Conservation (phyloP, 2,329 filamentous ascomycete species). For the Talaromyces rugulosus region DNA sequence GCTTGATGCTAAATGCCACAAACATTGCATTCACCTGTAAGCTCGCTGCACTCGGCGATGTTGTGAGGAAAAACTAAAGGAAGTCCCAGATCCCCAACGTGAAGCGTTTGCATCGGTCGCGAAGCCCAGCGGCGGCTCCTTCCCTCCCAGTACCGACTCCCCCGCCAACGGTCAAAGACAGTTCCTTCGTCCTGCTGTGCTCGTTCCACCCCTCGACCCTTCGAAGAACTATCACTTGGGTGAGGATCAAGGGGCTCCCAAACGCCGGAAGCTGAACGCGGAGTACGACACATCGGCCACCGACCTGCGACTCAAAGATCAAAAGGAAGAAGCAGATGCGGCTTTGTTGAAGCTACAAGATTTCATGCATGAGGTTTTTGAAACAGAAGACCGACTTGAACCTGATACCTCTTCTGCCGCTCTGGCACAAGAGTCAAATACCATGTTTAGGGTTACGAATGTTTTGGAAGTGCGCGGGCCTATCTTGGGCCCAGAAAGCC, state of each 20-base stretch:
- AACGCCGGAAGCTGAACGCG: slow-evolving; percentile 50
- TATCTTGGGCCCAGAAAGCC: slow-evolving; percentile 62
- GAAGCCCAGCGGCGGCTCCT: slow-evolving; percentile 16
- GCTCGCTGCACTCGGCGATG: slow-evolving; percentile 12
- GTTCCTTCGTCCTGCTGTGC: slow-evolving; percentile 39
- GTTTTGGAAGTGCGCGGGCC: slow-evolving; percentile 32
- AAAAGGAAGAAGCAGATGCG: slow-evolving; percentile 74
- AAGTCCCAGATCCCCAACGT: slow-evolving; percentile 27
- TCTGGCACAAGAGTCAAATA: slow-evolving; percentile 41
- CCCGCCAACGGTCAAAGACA: slow-evolving; percentile 12
- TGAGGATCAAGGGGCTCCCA: slow-evolving; percentile 28
- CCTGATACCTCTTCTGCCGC: slow-evolving; percentile 45
- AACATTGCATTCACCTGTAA: slow-evolving; percentile 43
- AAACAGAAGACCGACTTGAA: slow-evolving; percentile 68
- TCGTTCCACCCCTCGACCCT: slow-evolving; percentile 45
- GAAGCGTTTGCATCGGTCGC: slow-evolving; percentile 3
- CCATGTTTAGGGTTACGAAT: slow-evolving; percentile 47
- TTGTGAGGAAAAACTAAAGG: neutral
- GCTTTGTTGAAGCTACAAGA: slow-evolving; percentile 67
- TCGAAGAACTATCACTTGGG: slow-evolving; percentile 37
- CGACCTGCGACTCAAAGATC: slow-evolving; percentile 62
- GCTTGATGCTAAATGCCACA: slow-evolving; percentile 49
- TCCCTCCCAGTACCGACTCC: slow-evolving; percentile 8
- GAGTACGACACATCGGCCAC: slow-evolving; percentile 55
- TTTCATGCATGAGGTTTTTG: slow-evolving; percentile 67